Evolutionary conservation across 2,329 filamentous ascomycete genomes (phyloP).

Genomic region (Davidsoniella australis): DNA sequence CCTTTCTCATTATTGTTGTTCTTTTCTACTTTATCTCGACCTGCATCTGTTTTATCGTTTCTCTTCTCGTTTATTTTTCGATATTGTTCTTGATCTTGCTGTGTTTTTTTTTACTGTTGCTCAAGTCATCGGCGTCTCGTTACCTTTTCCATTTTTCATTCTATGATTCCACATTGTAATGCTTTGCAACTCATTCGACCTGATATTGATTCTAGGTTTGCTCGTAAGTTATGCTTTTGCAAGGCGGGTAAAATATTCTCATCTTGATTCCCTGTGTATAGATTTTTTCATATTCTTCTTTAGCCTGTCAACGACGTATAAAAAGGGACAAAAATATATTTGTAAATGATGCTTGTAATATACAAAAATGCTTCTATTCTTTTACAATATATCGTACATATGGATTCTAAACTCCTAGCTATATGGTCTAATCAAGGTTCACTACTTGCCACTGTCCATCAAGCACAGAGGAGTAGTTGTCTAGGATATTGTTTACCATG

Average conservation of each 20-base stretch:
- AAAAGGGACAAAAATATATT: background rate
- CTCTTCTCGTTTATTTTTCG: too few relatives aligned
- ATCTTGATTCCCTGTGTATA: background rate
- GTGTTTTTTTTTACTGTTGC: too few relatives aligned
- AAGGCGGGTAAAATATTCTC: background rate
- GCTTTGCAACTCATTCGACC: too few relatives aligned
- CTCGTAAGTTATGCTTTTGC: background rate
- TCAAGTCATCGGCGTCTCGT: too few relatives aligned
- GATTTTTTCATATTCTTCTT: background rate
- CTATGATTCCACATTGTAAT: too few relatives aligned
- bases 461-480: constrained; percentile 3
- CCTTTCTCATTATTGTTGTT: background rate
- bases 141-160: too few relatives aligned
- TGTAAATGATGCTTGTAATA: background rate
- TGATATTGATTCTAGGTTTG: too few relatives aligned
- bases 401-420: background rate
- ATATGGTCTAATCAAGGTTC: constrained; percentile 7
- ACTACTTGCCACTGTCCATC: constrained; percentile 11
- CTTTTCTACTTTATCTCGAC: too few relatives aligned
- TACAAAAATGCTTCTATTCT: background rate
- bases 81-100: too few relatives aligned
- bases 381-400: background rate
- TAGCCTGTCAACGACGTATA: background rate
- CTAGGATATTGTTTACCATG: constrained; percentile 9
- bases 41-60: too few relatives aligned